Conservation (phyloP, 176 grass and related monocot species). For the Rhynchospora tenuis region DNA sequence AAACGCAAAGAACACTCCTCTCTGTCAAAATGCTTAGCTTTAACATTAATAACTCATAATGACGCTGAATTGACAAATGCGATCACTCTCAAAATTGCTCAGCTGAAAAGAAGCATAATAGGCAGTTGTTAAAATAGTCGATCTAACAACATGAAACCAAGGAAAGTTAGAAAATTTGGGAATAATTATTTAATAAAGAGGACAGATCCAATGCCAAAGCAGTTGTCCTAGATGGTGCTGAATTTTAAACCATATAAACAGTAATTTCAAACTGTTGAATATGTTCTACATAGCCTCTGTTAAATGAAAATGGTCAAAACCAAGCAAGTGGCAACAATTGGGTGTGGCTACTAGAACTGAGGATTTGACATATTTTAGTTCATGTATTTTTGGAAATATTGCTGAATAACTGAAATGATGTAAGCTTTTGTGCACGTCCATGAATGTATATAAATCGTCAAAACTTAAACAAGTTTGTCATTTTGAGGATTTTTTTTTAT, state of each 20-base stretch:
- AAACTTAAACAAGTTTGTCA: neutral
- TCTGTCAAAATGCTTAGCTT: neutral
- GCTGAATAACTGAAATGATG: neutral
- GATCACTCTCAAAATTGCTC: neutral
- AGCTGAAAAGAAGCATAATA: neutral
- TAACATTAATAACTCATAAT: slow-evolving; percentile 1
- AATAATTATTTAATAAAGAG: neutral
- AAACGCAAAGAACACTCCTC: neutral
- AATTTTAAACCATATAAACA: neutral
- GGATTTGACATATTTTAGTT: neutral
- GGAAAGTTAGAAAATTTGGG: neutral
- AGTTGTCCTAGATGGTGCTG: neutral
- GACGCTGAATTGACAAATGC: neutral
- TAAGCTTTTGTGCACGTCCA: neutral
- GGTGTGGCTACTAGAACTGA: neutral
- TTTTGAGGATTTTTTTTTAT: neutral
- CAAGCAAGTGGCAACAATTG: neutral
- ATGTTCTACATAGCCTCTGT: neutral
- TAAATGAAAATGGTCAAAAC: neutral
- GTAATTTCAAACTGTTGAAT: neutral
- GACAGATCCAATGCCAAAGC: neutral
- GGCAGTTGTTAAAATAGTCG: neutral
- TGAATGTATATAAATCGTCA: neutral
- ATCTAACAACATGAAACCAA: neutral
- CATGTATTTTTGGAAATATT: neutral